Evolutionary conservation across 495 filamentous ascomycete species (phyloP), one percentile per base, ranked within the genome.

Genomic region (Tirmania nivea): DNA sequence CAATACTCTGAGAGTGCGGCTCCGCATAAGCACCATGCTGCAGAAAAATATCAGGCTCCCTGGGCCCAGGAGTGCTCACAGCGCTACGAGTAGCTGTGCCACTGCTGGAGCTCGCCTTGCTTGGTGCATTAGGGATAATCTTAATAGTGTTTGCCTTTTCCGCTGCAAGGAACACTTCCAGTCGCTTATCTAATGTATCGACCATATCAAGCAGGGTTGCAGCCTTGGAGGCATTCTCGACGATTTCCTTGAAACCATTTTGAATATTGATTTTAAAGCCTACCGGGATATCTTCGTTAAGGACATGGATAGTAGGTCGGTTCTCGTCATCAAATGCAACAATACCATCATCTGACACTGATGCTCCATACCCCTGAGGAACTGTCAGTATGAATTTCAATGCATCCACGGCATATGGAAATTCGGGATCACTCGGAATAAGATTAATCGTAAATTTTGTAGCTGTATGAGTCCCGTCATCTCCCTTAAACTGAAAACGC

Each of bases 371-470:
- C 11, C 62, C 64, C 0, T 52, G 54, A 0, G 86, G 84, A 8
- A 94, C 73, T 51, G 68, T 72, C n/a, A 94, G 69, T 2, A 76
- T 69, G 61, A 85, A 87, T 54, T 82, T 70, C n/a, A 92, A 68
- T 19, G 70, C 70, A 10, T 79, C 74, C 56, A 92, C 68, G 19
- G 87, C 82, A 56, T 83, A 92, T 6, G 85, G 80, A 56, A 89
- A 89, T 61, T 92, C 85, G 0, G 85, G 85, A 61, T 92, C 87
- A n/a, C 84, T 88, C 6, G 87, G 87, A 12, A 65, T 67, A 53
- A 94, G 58, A 19, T 69, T 70, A 64, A 93, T 84, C 0, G 68
- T 64, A 19, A 88, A 65, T 12, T 72, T 71, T 8, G 72, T 76
- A 11, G 48, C 49, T 19, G 16, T 19, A 12, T 34, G n/a, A 21